Base-by-base conservation (phyloP, 441 rosid species). In the Aleurites moluccanus region DNA sequence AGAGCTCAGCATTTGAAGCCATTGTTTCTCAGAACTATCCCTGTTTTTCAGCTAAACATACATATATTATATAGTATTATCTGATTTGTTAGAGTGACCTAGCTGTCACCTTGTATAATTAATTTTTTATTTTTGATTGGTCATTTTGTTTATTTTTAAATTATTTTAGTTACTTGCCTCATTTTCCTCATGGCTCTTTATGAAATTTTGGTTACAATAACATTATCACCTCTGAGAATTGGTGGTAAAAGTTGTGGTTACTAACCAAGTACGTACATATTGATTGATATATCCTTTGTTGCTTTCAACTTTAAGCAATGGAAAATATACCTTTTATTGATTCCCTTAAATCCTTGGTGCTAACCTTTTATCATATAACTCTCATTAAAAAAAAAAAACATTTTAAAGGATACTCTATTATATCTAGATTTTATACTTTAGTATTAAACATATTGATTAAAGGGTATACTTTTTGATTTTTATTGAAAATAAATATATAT, bases 1-100 rank as follows among this genome's bases (percentile, higher is more conserved):
- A 59, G 75, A 93, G 74, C 75, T 89, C 98, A 38, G 88, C 80
- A 71, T 82, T 85, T 21, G 87, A 75, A 81, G 79, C 69, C 68
- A 83, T 85, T 92, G 52, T 59, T 38, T 0, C 40, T 38, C 40
- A 38, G 40, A 38, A 6, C 6, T 1, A 38, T 38, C 40, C 4
- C 35, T 4, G 5, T 35, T 4, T 33, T 35, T 35, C 38, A 3
- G 6, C 38, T 0, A 0, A 38, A 38, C 40, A n/a, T 38, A 6
- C 38, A 23, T 21, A 56, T 13, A 3, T 14, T 20, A 56, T 56
- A 56, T 56, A 21, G 28, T 23, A n/a, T 0, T 3, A 6, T 53
- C 0, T 10, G 59, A 55, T 55, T 20, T 2, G 10, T 14, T 28
- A 60, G 38, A 15, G 64, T 27, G 20, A 14, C 33, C 1, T 2